phyloP scores from a whole-genome alignment of 2,329 filamentous ascomycete genomes.

The Mycosphaerella sp. region DNA sequence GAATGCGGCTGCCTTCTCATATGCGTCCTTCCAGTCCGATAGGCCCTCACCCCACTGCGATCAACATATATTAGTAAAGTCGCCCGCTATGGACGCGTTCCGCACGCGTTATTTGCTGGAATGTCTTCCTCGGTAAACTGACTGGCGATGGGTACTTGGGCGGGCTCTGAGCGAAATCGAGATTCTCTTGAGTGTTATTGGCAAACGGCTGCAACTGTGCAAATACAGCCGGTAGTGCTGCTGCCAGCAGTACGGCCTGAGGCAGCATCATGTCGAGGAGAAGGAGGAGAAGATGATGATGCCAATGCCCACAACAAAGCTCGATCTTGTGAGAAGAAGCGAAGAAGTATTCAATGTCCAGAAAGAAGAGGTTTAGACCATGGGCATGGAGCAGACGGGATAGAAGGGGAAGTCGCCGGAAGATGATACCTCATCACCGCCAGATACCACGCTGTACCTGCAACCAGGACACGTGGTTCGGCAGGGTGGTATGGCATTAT shows the following conservation, averaged over 20 bases:
- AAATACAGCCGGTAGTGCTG: conserved; percentile 28
- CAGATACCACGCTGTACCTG: not conserved
- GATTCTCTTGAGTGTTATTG: conserved; percentile 15
- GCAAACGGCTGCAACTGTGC: conserved; percentile 26
- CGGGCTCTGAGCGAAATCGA: conserved; percentile 42
- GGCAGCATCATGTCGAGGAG: conserved; percentile 19
- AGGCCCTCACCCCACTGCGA: conserved; percentile 65
- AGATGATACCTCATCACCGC: not conserved
- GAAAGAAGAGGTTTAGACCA: not conserved
- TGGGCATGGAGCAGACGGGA: no score
- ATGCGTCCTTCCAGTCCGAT: conserved; percentile 69
- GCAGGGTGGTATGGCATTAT: not conserved
- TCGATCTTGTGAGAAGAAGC: no score
- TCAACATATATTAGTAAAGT: not conserved
- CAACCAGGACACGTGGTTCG: not conserved
- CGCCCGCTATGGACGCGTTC: not conserved
- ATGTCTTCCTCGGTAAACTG: not conserved
- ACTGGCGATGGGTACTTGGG: conserved; percentile 73
- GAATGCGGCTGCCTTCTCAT: conserved; percentile 67
- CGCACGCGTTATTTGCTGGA: not conserved
- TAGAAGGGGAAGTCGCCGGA: no score
- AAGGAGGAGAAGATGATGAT: no score
- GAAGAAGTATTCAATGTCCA: no score
- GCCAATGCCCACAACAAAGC: no score
- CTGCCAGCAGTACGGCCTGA: conserved; percentile 25